Percentiles rank a stretch among this genome's conserved stretches.
phyloP scores from a whole-genome alignment of 2,329 filamentous ascomycete genomes.

The Pestalotiopsis fici region DNA sequence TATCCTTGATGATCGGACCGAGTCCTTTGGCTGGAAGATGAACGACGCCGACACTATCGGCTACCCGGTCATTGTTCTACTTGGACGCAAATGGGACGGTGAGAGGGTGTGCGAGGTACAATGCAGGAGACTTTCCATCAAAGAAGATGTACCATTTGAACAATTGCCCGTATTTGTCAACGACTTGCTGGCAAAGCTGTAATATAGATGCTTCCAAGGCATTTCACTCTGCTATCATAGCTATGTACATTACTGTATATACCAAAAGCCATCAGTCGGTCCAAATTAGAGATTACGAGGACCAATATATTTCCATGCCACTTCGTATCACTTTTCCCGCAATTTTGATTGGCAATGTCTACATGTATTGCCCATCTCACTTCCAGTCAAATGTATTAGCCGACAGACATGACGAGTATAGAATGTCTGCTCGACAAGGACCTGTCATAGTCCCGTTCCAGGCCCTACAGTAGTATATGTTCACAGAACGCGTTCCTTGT shows the following conservation, averaged over 20 bases:
- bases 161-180: constrained; percentile 48
- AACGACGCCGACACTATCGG: constrained; percentile 87
- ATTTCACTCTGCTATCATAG: not conserved
- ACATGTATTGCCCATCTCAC: not conserved
- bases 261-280: not conserved
- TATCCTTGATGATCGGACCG: constrained; percentile 72
- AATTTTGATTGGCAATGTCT: not conserved
- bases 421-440: not conserved
- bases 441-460: not conserved
- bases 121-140: constrained; percentile 67
- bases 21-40: constrained; percentile 79
- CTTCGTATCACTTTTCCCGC: not conserved
- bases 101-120: constrained; percentile 72
- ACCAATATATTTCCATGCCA: not conserved
- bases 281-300: not conserved
- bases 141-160: constrained; percentile 56
- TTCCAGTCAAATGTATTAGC: not conserved
- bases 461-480: not conserved
- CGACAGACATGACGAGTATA: not conserved
- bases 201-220: constrained; percentile 19
- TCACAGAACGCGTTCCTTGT: not conserved
- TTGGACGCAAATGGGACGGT: constrained; percentile 71
- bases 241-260: not conserved
- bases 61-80: constrained; percentile 79
- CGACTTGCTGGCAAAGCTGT: constrained; percentile 53